Evolutionary conservation across 805 yeast species (phyloP), one percentile per base, ranked within the genome.

Genomic region (Hanseniaspora pseudoguilliermondii): DNA sequence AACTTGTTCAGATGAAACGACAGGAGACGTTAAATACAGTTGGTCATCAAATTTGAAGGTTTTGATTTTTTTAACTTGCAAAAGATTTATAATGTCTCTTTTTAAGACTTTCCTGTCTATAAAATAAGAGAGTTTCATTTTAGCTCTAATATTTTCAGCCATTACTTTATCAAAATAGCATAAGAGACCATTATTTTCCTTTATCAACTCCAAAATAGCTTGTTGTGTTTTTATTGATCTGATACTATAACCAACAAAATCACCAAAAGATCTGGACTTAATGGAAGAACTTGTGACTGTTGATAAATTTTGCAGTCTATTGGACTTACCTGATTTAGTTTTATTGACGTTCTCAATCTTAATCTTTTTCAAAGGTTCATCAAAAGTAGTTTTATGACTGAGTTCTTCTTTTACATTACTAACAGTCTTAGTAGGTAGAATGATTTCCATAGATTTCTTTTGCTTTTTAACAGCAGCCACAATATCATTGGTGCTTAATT

Each of bases 41-140:
- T 48, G 52, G 10, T 36, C 41, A 10, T 38, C 49, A 21, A 48
- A 23, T 34, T 43, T 43, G 25, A 43, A 36, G 3, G 52, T 36
- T 16, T 42, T 9, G 11, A 75, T 49, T 35, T 63, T 61, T 7
- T 72, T 69, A 13, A 71, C 65, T 0, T 60, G 58, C 5, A 66
- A 66, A 32, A 80, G 66, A 4, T 61, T 57, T 0, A 61, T 59
- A 0, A 77, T 68, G 59, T 79, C 83, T 6, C 75, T 72, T 7
- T 64, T 62, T 13, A 78, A 62, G 0, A 90, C 84, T 53, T 74
- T 75, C 36, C 78, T 73, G 60, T 84, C 90, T 18, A 81, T 48
- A 10, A 63, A 51, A 3, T 69, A 70, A 1, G 65, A 66, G 15
- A 76, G 71, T 0, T 74, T 75, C 59, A 76, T 59, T 18, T 59